Base-by-base conservation (phyloP, 2,329 filamentous ascomycete genomes). In the Biscogniauxia mediterranea region DNA sequence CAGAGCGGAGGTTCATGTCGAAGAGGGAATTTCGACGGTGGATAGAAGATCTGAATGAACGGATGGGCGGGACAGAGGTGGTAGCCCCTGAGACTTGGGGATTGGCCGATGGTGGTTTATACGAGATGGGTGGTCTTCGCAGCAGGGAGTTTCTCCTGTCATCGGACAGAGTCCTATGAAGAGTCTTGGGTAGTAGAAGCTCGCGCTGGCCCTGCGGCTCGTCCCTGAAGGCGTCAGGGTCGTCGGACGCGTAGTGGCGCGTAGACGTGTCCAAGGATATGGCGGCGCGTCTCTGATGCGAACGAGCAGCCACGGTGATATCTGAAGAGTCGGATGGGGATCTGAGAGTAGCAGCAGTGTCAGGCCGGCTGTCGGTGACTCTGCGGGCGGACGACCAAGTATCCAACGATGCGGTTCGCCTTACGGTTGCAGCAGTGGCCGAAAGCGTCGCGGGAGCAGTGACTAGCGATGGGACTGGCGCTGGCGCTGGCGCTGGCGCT, bases 1-100 rank as follows among this genome's bases (percentile, higher is more conserved):
- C 69, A 25, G 76, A 76, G 58, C 78, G 77, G 50, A 73, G 54
- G 65, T 78, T 83, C 80, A 84, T 85, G 69, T 86, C 83, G 67
- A 83, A 75, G 15, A 75, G 75, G 23, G 82, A 74, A 71, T 83
- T 85, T 73, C 80, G 83, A 66, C 85, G 82, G 63, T 83, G 83
- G 67, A 80, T 81, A 46, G 84, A 85, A 25, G 83, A 85, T 62
- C 84, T 80, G 66, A 85, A 85, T 8, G 78, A 76, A 58, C 51
- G 81, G 69, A 85, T 85, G 7, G 83, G 83, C 17, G 83, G 82
- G 50, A 85, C 78, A 23, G 71, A 69, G 38, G 72, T 68, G 17
- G 73, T 68, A 50, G 69, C 73, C 52, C 71, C 70, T 19, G 71
- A 69, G 54, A 69, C 66, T 61, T 64, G 66, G 50, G 71, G 68